Evolutionary conservation across 2,329 filamentous ascomycete genomes (phyloP).

Genomic region (Calonectria multiphialidica): DNA sequence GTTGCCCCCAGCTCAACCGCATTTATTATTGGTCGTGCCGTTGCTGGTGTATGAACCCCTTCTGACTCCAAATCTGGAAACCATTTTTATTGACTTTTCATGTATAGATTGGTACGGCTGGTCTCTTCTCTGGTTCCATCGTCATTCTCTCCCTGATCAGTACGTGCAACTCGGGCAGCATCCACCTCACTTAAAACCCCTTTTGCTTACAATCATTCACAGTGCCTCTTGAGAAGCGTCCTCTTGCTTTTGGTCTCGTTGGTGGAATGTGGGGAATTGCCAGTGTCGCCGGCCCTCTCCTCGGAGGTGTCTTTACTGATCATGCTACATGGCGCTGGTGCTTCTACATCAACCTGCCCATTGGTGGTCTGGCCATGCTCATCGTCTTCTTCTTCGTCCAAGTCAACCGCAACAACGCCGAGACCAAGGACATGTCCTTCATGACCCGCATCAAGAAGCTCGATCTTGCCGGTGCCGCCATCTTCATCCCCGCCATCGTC

Average conservation of each 20-base stretch:
- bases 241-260: conserved; percentile 66
- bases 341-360: conserved; percentile 61
- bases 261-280: conserved; percentile 69
- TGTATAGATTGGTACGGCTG: conserved; percentile 59
- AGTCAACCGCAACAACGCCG: conserved; percentile 51
- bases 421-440: conserved; percentile 48
- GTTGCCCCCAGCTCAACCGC: conserved; percentile 59
- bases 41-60: conserved; percentile 55
- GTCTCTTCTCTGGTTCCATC: conserved; percentile 63
- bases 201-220: conserved; percentile 4
- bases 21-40: conserved; percentile 65
- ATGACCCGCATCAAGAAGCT: conserved; percentile 56
- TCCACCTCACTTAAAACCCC: not conserved
- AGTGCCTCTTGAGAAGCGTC: conserved; percentile 67
- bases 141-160: conserved; percentile 60
- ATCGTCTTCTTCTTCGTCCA: conserved; percentile 62
- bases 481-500: conserved; percentile 65
- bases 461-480: conserved; percentile 61
- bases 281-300: conserved; percentile 61
- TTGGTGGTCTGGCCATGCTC: conserved; percentile 60
- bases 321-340: conserved; percentile 66
- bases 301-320: conserved; percentile 64
- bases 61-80: not conserved
- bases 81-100: conserved; percentile 16
- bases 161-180: conserved; percentile 30